Evolutionary conservation across 2,329 filamentous ascomycete genomes (phyloP), one percentile per base, ranked within the genome.

Genomic region (Penicillium sp.): DNA sequence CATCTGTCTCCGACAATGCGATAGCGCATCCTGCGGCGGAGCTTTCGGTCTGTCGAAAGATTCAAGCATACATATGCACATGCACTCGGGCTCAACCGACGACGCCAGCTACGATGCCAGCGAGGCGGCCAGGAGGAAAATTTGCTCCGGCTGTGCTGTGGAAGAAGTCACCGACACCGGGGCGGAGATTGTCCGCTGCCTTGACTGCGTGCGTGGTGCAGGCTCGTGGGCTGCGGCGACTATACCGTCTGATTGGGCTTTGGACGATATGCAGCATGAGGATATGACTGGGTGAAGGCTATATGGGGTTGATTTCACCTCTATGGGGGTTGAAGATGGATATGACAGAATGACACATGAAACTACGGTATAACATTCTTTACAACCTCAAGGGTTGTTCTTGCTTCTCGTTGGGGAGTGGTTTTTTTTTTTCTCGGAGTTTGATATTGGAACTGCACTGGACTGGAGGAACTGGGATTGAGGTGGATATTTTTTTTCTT

Each of bases 1-100:
- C 51, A 70, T 72, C 33, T 72, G 69, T 57, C 56, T 72, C 38
- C 63, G 69, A 15, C 63, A 69, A 46, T 72, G 70, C 45, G 66
- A 69, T 44, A 57, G 62, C 6, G 17, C 54, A 15, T 49, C 62
- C 42, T 72, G 68, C 48, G 48, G 55, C n/a, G 55, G 56, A 40
- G 49, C 37, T 2, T 21, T 48, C 0, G 38, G 17, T 7, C 45
- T 48, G 2, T 8, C 26, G 3, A 33, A 37, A 15, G 48, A 57
- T 26, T 17, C 43, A 7, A 52, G 46, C 26, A 45, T 31, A 15
- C 43, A 46, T 1, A 45, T 45, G n/a, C 28, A 46, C 0, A 39
- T 45, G 8, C 34, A 19, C 7, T 28, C 7, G 13, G 32, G 19
- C 26, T 6, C 19, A 21, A 24, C 12, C 3, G 44, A 40, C 4